A percentile compares a stretch with the other conserved stretches of the same genome.
Evolutionary conservation across 768 basidiomycete species (phyloP).

Genomic region (Amanita muscaria): DNA sequence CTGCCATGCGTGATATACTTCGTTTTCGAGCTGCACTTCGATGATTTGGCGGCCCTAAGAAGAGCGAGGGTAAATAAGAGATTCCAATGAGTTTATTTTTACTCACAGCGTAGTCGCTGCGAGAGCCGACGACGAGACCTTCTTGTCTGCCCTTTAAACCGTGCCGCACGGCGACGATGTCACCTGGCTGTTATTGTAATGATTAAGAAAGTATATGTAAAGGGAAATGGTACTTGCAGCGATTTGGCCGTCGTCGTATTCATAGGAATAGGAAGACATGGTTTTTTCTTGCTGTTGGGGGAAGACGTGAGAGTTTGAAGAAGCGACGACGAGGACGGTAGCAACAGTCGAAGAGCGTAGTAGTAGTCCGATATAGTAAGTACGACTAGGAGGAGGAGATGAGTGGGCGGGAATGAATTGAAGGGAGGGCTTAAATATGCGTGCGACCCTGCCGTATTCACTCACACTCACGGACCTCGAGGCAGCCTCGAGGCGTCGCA

Average conservation of each 20-base stretch:
- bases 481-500: conserved; percentile 44
- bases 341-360: no score
- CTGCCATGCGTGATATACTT: conserved; percentile 67
- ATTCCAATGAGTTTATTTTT: neutral
- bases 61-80: neutral
- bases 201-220: conserved; percentile 9
- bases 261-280: conserved; percentile 7
- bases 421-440: neutral
- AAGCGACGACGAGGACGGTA: no score
- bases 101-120: conserved; percentile 62
- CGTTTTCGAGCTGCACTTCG: conserved; percentile 71
- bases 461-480: conserved; percentile 32
- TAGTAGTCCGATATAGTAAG: neutral
- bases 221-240: conserved; percentile 9
- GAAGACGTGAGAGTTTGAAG: no score
- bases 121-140: conserved; percentile 72
- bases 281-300: neutral
- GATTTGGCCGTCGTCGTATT: conserved; percentile 9
- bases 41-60: conserved; percentile 71
- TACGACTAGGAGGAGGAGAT: no score
- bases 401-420: no score
- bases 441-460: no score
- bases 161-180: conserved; percentile 71
- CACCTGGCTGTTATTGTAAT: conserved; percentile 49
- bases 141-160: conserved; percentile 56